Base-by-base conservation (phyloP, 495 filamentous ascomycete species). In the Neurospora intermedia region DNA sequence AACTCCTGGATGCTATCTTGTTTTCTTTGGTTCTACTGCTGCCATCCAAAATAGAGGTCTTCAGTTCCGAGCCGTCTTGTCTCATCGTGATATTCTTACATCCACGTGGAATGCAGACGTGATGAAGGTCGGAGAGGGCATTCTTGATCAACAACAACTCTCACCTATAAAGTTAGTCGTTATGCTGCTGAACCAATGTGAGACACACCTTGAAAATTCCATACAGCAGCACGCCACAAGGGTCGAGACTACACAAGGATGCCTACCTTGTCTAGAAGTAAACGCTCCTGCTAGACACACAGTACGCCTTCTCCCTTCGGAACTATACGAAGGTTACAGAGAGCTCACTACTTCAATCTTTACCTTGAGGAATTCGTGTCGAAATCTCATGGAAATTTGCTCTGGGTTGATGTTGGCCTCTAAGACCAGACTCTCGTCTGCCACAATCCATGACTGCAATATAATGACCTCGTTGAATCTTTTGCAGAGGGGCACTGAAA, bases 111-210 rank as follows among this genome's bases (percentile, higher is more conserved):
- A 59, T 0, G 48, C 0, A 11, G 48, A 59, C 15, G 20, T 59
- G 6, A 59, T 59, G 48, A 27, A 15, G 20, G 0, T 1, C 11
- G 11, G 6, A 3, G 10, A n/a, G n/a, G n/a, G n/a, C n/a, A n/a
- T n/a, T n/a, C n/a, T n/a, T n/a, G n/a, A n/a, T n/a, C n/a, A n/a
- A n/a, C n/a, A n/a, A n/a, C n/a, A n/a, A n/a, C n/a, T n/a, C n/a
- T 27, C 48, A 15, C 20, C 20, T 0, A 0, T 1, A 4, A 59
- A 11, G 11, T 0, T 59, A 10, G 2, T 3, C 6, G 20, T 59
- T 0, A 59, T 59, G 20, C 2, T 15, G 11, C 5, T 54, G n/a
- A 13, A 27, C 20, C 48, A 59, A 1, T 59, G 48, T 1, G 20
- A 20, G 5, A 59, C 11, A 6, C 20, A 59, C 6, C 20, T 59